phyloP scores from a whole-genome alignment of 441 rosid species.

The Euphorbia schlechtendalii region DNA sequence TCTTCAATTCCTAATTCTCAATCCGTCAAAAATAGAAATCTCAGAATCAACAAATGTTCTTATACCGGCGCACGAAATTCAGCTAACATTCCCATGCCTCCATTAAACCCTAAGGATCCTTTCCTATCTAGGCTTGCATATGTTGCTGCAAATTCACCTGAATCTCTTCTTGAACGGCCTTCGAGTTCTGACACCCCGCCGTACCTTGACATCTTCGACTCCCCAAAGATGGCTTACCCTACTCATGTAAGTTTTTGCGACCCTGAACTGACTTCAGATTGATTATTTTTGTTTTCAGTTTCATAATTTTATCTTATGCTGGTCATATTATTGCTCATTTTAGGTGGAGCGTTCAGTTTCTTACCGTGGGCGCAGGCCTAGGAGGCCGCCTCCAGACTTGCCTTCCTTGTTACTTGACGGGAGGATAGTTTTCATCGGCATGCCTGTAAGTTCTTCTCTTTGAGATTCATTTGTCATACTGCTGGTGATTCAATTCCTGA shows the following conservation, averaged over 20 bases:
- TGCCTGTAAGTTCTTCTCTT: slow-evolving; percentile 51
- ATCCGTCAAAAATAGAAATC: slow-evolving; percentile 25
- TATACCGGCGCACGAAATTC: slow-evolving; percentile 33
- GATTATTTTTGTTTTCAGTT: neutral
- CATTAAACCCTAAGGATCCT: slow-evolving; percentile 70
- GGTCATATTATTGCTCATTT: slow-evolving; percentile 4
- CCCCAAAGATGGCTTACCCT: slow-evolving; percentile 74
- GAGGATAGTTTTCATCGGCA: slow-evolving; percentile 77
- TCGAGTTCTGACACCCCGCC: slow-evolving; percentile 46
- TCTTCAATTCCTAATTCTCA: slow-evolving; percentile 24
- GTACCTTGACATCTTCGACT: slow-evolving; percentile 61
- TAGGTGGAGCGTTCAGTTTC: slow-evolving; percentile 69
- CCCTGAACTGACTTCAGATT: neutral
- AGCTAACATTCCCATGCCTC: slow-evolving; percentile 59
- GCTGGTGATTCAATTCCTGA: too few species aligned
- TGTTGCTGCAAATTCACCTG: slow-evolving; percentile 52
- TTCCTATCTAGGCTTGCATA: slow-evolving; percentile 59
- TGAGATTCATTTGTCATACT: neutral
- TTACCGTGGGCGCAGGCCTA: slow-evolving; percentile 48
- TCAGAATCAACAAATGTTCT: slow-evolving; percentile 25
- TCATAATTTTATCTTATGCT: neutral
- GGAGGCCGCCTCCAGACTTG: slow-evolving; percentile 67
- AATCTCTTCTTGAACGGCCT: slow-evolving; percentile 41
- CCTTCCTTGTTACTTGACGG: slow-evolving; percentile 72
- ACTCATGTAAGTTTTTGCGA: slow-evolving; percentile 39